These are phyloP conservation scores for Russula brevipes DNA, from an alignment of 768 basidiomycete species.

Conservation along the genomic window DNA sequence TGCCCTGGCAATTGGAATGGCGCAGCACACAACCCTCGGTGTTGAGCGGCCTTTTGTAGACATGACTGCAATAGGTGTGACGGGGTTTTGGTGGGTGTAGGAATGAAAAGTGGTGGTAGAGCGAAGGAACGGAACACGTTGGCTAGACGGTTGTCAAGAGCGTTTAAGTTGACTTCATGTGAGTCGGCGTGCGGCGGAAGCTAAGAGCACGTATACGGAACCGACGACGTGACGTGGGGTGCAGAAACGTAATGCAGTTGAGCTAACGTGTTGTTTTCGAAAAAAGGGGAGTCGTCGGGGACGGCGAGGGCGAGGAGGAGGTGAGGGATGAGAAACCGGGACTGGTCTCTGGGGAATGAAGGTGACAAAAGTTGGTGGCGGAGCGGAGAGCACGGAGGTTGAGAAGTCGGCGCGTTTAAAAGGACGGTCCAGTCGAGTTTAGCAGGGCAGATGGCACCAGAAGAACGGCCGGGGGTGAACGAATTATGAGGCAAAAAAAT, in stretches of 20 bases:
- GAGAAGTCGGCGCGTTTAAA: not conserved
- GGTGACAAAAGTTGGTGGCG: too few relatives aligned
- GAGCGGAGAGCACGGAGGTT: not conserved
- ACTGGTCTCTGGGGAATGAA: too few relatives aligned
- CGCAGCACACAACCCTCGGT: slow-evolving; percentile 86
- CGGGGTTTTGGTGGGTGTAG: slow-evolving; percentile 4
- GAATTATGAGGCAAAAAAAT: not conserved
- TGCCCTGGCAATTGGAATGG: slow-evolving; percentile 73
- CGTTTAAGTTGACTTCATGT: slow-evolving; percentile 24
- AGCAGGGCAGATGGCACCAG: not conserved
- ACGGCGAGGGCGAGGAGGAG: slow-evolving; percentile 1
- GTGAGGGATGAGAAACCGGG: slow-evolving; percentile 1
- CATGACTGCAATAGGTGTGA: slow-evolving; percentile 9
- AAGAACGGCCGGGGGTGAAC: too few relatives aligned
- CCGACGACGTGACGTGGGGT: slow-evolving; percentile 9
- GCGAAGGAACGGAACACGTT: not conserved
- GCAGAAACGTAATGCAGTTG: slow-evolving; percentile 16
- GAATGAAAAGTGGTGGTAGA: not conserved
- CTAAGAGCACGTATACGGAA: slow-evolving; percentile 8
- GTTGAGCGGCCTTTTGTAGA: slow-evolving; percentile 67
- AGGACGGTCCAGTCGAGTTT: not conserved
- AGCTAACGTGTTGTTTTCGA: not conserved
- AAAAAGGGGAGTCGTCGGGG: not conserved
- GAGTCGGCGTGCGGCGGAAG: slow-evolving; percentile 15
- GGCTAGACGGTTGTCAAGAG: slow-evolving; percentile 1